Percentiles rank a stretch among this genome's conserved stretches.
Evolutionary conservation across 2,329 filamentous ascomycete genomes (phyloP).

Genomic region (Cercospora nicotianae): DNA sequence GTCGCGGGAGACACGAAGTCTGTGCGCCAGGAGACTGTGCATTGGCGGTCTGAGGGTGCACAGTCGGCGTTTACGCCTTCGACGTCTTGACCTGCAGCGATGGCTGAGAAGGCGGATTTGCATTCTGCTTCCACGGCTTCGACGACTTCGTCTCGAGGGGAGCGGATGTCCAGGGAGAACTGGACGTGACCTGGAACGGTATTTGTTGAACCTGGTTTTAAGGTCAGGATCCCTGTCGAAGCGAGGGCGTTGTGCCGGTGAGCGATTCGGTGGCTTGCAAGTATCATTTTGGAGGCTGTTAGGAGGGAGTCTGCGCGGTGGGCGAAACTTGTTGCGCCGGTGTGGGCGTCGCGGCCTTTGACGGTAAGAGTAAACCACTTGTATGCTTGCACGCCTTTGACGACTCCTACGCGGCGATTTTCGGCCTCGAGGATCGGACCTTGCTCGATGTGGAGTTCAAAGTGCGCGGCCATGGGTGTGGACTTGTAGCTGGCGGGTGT

Average conservation of each 20-base stretch:
- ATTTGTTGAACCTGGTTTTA: conserved; percentile 69
- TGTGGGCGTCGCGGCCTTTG: conserved; percentile 68
- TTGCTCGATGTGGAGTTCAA: conserved; percentile 84
- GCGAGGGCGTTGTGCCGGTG: conserved; percentile 61
- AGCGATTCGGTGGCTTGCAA: conserved; percentile 64
- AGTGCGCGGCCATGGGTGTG: conserved; percentile 71
- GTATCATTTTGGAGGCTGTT: conserved; percentile 66
- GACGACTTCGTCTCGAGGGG: conserved; percentile 57
- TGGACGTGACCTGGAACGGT: conserved; percentile 68
- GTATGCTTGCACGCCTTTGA: conserved; percentile 72
- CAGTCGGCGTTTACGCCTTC: conserved; percentile 48
- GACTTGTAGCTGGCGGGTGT: conserved; percentile 57
- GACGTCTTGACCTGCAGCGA: conserved; percentile 59
- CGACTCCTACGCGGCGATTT: conserved; percentile 65
- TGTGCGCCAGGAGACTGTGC: conserved; percentile 58
- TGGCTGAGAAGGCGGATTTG: conserved; percentile 57
- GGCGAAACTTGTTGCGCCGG: conserved; percentile 69
- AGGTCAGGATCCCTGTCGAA: conserved; percentile 67
- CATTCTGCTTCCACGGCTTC: conserved; percentile 59
- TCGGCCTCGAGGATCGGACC: conserved; percentile 70
- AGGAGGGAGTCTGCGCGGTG: conserved; percentile 69
- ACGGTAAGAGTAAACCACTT: conserved; percentile 71
- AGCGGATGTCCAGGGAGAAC: conserved; percentile 68
- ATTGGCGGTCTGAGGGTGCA: conserved; percentile 44
- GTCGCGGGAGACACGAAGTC: conserved; percentile 64